Evolutionary conservation across 306 rosid genomes (phyloP), one percentile per base, ranked within the genome.

Genomic region (Fagus sylvatica): DNA sequence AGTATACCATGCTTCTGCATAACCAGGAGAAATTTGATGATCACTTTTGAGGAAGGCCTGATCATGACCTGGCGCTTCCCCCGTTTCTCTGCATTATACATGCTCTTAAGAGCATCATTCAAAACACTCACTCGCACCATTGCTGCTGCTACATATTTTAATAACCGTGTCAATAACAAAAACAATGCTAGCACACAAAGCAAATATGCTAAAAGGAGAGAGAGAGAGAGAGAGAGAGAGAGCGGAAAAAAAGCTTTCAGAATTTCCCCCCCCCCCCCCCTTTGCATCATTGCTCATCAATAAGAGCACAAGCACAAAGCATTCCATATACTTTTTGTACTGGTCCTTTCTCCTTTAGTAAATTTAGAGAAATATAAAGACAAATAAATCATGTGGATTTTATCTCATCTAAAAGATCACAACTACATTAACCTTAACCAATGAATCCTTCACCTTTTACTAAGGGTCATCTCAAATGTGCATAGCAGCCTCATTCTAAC

Each of bases 1-100:
- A n/a, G 28, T n/a, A 3, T 76, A 85, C 93, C 93, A 60, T 89
- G 93, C 88, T 87, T 89, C 78, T 83, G 86, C 86, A 83, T 83
- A n/a, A 83, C 86, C 67, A 75, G 49, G 33, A 83, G 86, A 68
- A 83, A 83, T 73, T 83, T 83, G 49, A 83, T 46, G 39, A 83
- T 70, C 43, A 83, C 86, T 76, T 83, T 83, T 6, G 86, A 83
- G 6, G 86, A 83, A 53, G 86, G 83, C 57, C 86, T 83, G 34
- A 83, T 83, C 86, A 83, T 83, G 80, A 75, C 86, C 76, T 83
- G 86, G 17, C 83, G 86, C 78, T 83, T 83, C 41, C 86, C 86
- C 7, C 83, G 76, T 49, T 83, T 83, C 81, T 83, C 86, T 11
- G 86, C 86, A 83, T 83, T 83, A 53, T 83, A 83, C 80, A 83